Conservation (phyloP, 495 filamentous ascomycete species). For the Neurospora sp. region DNA sequence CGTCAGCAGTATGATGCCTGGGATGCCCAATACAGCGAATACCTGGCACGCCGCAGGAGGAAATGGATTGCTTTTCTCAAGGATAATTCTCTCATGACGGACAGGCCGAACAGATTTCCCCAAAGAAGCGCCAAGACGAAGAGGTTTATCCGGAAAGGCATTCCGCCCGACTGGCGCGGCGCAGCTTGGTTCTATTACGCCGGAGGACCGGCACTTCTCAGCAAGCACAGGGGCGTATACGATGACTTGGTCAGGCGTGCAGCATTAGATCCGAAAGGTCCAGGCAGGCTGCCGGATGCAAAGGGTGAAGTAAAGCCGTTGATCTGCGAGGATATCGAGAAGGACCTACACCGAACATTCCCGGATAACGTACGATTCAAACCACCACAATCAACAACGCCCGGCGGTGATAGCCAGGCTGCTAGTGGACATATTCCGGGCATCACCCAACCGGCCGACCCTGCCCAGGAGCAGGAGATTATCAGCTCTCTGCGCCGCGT, state of each 20-base stretch:
- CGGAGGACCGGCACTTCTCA: constrained; percentile 69
- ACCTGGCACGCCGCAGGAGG: constrained; percentile 55
- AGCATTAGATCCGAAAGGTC: constrained; percentile 10
- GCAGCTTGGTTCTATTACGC: constrained; percentile 97
- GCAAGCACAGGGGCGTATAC: constrained; percentile 65
- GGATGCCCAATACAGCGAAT: constrained; percentile 59
- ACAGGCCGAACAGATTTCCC: constrained; percentile 68
- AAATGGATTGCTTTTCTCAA: constrained; percentile 77
- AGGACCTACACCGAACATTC: constrained; percentile 90
- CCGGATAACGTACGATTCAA: constrained; percentile 92
- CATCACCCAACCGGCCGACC: constrained; percentile 6
- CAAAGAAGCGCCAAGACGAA: constrained; percentile 72
- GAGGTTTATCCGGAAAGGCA: constrained; percentile 87
- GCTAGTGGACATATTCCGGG: neutral
- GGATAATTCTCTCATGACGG: constrained; percentile 62
- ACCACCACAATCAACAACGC: constrained; percentile 30
- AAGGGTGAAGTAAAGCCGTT: constrained; percentile 46
- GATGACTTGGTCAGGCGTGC: constrained; percentile 49
- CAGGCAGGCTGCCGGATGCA: constrained; percentile 6
- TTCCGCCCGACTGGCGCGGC: constrained; percentile 85
- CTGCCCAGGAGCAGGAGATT: constrained; percentile 59
- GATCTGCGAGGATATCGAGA: constrained; percentile 86
- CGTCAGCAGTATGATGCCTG: constrained; percentile 72
- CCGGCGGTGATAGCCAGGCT: constrained; percentile 3
- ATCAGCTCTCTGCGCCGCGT: constrained; percentile 74